Percentiles rank a stretch among this genome's conserved stretches.
These are phyloP conservation scores for Gaeumannomyces tritici DNA, from an alignment of 2,329 filamentous ascomycete genomes.

Conservation along the genomic window DNA sequence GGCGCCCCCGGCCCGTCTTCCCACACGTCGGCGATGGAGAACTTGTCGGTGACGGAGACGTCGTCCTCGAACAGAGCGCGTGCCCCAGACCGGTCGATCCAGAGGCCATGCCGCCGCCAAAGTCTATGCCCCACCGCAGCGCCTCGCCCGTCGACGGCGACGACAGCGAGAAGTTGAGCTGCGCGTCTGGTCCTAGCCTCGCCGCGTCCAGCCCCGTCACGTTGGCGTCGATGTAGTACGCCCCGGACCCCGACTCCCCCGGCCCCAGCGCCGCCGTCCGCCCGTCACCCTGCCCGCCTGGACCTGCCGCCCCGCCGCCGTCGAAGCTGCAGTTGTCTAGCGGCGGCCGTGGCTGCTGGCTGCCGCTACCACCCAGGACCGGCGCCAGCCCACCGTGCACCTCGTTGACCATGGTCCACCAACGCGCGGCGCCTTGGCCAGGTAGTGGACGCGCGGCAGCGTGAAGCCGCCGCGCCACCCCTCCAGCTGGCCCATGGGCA, in stretches of 20 bases:
- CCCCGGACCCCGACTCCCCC: slow-evolving; percentile 30
- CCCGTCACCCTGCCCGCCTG: background rate
- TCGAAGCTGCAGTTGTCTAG: background rate
- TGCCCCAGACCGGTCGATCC: slow-evolving; percentile 37
- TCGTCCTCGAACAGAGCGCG: slow-evolving; percentile 19
- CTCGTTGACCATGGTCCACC: slow-evolving; percentile 39
- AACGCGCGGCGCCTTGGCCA: slow-evolving; percentile 38
- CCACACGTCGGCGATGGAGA: slow-evolving; percentile 21
- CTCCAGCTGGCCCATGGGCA: slow-evolving; percentile 42
- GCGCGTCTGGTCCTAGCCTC: slow-evolving; percentile 16
- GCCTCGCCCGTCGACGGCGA: slow-evolving; percentile 34
- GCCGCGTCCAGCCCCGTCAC: slow-evolving; percentile 27
- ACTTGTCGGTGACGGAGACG: slow-evolving; percentile 45
- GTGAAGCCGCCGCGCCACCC: slow-evolving; percentile 43
- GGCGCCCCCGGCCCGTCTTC: slow-evolving; percentile 9
- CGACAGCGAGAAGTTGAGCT: slow-evolving; percentile 16
- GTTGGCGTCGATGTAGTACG: slow-evolving; percentile 45
- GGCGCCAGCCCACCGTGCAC: slow-evolving; percentile 37
- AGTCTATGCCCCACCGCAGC: slow-evolving; percentile 36
- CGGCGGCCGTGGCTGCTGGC: background rate
- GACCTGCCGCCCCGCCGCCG: too few species aligned
- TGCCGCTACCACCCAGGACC: slow-evolving; percentile 28
- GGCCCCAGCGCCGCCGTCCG: slow-evolving; percentile 31
- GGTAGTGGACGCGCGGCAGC: slow-evolving; percentile 38
- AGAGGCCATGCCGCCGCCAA: slow-evolving; percentile 40